These are phyloP conservation scores for Elymus sibiricus DNA, from an alignment of 176 grass and related monocot species.

Conservation along the genomic window DNA sequence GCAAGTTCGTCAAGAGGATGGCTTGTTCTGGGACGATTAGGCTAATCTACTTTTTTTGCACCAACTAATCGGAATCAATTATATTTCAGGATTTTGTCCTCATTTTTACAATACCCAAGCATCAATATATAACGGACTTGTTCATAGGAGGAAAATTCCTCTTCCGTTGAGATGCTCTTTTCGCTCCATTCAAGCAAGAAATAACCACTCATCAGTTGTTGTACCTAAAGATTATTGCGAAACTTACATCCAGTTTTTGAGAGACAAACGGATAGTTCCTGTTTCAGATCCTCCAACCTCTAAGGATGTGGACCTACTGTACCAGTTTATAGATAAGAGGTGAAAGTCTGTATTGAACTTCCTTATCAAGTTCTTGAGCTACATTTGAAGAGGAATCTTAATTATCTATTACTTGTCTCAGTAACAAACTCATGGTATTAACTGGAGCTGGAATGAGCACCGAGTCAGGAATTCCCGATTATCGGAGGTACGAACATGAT, in stretches of 20 bases:
- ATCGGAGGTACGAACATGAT: constrained; percentile 65
- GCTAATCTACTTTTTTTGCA: neutral
- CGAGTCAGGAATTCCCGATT: constrained; percentile 95
- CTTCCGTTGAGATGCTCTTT: constrained; percentile 37
- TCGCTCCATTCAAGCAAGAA: constrained; percentile 29
- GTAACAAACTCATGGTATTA: constrained; percentile 82
- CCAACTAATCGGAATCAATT: constrained; percentile 22
- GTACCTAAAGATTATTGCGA: constrained; percentile 44
- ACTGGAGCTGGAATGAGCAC: constrained; percentile 97
- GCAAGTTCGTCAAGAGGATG: constrained; percentile 38
- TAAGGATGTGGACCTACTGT: constrained; percentile 72
- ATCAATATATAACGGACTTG: constrained; percentile 19
- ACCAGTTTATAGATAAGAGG: constrained; percentile 77
- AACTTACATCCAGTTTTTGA: constrained; percentile 55
- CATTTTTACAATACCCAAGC: constrained; percentile 27
- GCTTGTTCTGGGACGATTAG: neutral
- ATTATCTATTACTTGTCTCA: constrained; percentile 46
- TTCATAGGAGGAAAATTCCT: constrained; percentile 15
- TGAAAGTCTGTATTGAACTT: constrained; percentile 19
- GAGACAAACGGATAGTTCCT: constrained; percentile 72
- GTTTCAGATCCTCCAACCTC: constrained; percentile 69
- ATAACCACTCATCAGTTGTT: constrained; percentile 38
- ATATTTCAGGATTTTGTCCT: constrained; percentile 44
- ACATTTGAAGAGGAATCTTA: constrained; percentile 25
- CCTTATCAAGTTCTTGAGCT: constrained; percentile 14